Evolutionary conservation across 345 rosid species (phyloP), one percentile per base, ranked within the genome.

Genomic region (Linum lewisii): DNA sequence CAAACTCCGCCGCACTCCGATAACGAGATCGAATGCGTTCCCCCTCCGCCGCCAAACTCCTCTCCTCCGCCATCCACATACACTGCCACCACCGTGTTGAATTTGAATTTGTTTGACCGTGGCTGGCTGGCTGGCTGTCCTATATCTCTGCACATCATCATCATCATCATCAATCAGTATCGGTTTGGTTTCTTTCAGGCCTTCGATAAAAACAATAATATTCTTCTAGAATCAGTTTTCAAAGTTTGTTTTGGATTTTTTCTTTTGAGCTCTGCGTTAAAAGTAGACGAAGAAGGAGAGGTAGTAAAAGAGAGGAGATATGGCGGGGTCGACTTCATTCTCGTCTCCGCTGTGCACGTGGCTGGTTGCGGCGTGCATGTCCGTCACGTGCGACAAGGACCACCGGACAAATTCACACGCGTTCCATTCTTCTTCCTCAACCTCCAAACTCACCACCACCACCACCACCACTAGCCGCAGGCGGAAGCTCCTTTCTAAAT

Each of bases 331-430:
- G 26, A 50, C 78, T 55, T 72, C 77, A 10, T 63, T 75, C 61
- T 65, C 91, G 11, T 76, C 86, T 76, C 90, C 97, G 59, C 55
- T 90, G 49, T 87, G 97, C 82, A 85, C 97, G 55, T 90, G 97
- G 88, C 69, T 90, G 20, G 81, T 84, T 63, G 90, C 93, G 4
- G 81, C 95, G 61, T 90, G 88, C 90, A 83, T 90, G 90, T 83
- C 93, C 34, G 73, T 78, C 80, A 50, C 81, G 61, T 76, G 75
- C 77, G 69, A 64, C 21, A 51, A 66, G 67, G 83, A 72, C 63
- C 76, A 61, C 68, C 61, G 1, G 20, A 50, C 72, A 62, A 24
- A 50, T 57, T 7, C 68, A 23, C 52, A 56, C 71, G 59, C 63
- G 66, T 59, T 57, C 19, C 34, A 66, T 37, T 60, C 72, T 56